Base-by-base conservation (phyloP, 2,329 filamentous ascomycete genomes). In the Periglandula ipomoeae region DNA sequence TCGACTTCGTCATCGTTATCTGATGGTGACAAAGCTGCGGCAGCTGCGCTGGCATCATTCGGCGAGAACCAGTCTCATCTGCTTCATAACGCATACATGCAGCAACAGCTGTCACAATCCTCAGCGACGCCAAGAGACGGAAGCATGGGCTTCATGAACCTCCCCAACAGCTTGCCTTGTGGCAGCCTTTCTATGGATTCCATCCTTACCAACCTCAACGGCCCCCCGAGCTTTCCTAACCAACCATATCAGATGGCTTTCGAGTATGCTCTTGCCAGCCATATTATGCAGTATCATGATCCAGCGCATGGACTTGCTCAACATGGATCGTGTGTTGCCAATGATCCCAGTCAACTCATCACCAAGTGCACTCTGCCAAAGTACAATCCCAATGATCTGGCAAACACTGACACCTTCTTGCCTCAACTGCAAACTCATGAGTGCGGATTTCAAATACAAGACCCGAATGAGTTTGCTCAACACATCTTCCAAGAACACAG, bases 241-340 rank as follows among this genome's bases (percentile, higher is more conserved):
- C 56, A 55, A 44, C 50, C 51, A 11, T 57, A 47, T 44, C 51
- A 52, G 19, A 53, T 55, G 41, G 49, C 53, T 13, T 47, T 58
- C 27, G 56, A 60, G 32, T 56, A 54, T 34, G 54, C 58, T 27
- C 53, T 63, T 15, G 58, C 58, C 22, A 58, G 50, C 30, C 62
- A 64, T 50, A 59, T 65, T 22, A 51, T 61, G 34, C 57, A 64
- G 43, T 56, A 62, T 41, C 62, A 65, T 32, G 55, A 61, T 42
- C 58, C 59, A 9, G 53, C 50, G 23, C 53, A 57, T 32, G 56
- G 53, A 6, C 49, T 56, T 8, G 45, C 53, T 32, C 55, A 60
- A 35, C 49, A 53, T 38, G 54, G 57, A 13, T 55, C 55, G 13
- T 65, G 63, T 41, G 46, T 61, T 17, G 60, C 58, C 20, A 58